Evolutionary conservation across 805 yeast genomes (phyloP).

Genomic region (Schwanniomyces occidentalis): DNA sequence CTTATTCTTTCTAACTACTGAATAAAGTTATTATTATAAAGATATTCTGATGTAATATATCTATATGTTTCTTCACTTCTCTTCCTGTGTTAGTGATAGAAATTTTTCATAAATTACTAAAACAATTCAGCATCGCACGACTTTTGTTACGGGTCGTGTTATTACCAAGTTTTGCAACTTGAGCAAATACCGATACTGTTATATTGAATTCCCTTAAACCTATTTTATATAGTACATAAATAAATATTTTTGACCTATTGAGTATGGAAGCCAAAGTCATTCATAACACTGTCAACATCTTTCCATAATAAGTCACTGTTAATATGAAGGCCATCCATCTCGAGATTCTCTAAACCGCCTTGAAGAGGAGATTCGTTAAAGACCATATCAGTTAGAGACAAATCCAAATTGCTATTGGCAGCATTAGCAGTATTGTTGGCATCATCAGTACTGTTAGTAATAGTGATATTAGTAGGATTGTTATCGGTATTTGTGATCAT

Average conservation of each 20-base stretch:
- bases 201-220: too few relatives aligned
- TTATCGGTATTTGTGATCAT: too few relatives aligned
- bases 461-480: not conserved
- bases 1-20: constrained; percentile 6
- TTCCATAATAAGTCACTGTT: constrained; percentile 66
- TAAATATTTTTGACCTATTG: constrained; percentile 11
- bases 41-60: constrained; percentile 1
- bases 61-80: not conserved
- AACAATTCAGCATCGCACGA: constrained; percentile 1
- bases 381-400: constrained; percentile 1
- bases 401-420: not conserved
- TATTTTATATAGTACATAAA: constrained; percentile 2
- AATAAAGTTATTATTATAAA: constrained; percentile 1
- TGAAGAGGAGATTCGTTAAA: constrained; percentile 19
- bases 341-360: constrained; percentile 32
- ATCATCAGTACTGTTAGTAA: not conserved
- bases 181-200: not conserved
- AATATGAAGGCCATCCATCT: constrained; percentile 42
- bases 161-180: constrained; percentile 1
- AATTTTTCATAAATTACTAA: constrained; percentile 9
- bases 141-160: constrained; percentile 4
- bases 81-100: constrained; percentile 7
- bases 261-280: constrained; percentile 86
- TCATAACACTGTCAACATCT: constrained; percentile 87
- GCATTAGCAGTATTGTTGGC: not conserved